Evolutionary conservation across 352 stramenopile species (phyloP).

Genomic region (Globisporangium camurandrum): DNA sequence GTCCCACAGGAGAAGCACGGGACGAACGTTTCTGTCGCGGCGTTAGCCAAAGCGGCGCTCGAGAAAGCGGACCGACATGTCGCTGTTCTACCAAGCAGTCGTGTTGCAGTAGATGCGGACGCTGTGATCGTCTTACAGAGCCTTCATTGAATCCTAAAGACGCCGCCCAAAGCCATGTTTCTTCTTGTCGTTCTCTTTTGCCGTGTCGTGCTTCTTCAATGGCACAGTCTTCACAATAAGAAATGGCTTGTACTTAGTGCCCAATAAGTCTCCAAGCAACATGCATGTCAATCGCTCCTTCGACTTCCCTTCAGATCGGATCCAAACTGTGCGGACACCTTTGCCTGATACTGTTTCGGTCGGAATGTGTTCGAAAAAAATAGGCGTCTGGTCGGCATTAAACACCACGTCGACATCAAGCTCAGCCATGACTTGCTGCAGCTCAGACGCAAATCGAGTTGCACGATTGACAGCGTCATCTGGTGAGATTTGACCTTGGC

Average conservation of each 20-base stretch:
- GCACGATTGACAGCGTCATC: not conserved
- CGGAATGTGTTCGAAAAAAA: conserved; percentile 23
- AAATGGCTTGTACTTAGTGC: conserved; percentile 19
- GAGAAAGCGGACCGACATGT: conserved; percentile 18
- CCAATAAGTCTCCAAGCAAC: conserved; percentile 9
- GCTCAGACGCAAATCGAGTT: not conserved
- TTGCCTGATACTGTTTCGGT: conserved; percentile 9
- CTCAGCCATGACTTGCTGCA: not conserved
- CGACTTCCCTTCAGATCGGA: conserved; percentile 8
- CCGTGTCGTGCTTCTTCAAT: not conserved
- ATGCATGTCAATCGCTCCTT: conserved; percentile 22
- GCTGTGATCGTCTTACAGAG: conserved; percentile 7
- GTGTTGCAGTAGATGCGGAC: conserved; percentile 19
- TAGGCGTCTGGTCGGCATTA: conserved; percentile 10
- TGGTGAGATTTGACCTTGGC: not conserved
- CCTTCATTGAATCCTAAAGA: conserved; percentile 11
- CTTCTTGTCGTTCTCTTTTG: conserved; percentile 6
- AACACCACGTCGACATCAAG: conserved; percentile 6
- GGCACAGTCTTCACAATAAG: conserved; percentile 19
- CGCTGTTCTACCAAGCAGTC: conserved; percentile 21
- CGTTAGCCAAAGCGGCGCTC: conserved; percentile 13
- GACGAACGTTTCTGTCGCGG: not conserved
- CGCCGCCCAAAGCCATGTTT: conserved; percentile 15
- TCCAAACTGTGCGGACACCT: conserved; percentile 18
- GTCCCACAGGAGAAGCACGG: conserved; percentile 7